Conservation (phyloP, 208 protist genomes). For the Tritrichomonas foetus region DNA sequence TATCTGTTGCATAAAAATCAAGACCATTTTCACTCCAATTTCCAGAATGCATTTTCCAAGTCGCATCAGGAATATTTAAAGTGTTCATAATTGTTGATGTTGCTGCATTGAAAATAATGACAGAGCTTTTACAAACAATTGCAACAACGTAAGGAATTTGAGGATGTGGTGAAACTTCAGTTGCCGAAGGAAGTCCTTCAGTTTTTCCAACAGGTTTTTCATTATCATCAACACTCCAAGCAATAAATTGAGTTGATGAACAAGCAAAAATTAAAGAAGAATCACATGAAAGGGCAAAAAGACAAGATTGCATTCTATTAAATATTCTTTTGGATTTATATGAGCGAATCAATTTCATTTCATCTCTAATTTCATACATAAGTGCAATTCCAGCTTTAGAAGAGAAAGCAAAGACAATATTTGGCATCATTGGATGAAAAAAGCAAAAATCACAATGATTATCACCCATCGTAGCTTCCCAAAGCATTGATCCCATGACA, state of each 20-base stretch:
- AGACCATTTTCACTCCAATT: not conserved
- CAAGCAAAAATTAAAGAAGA: not conserved
- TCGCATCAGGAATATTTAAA: not conserved
- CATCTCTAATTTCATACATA: not conserved
- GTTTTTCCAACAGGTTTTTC: not conserved
- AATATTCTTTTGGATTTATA: not conserved
- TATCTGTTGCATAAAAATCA: not conserved
- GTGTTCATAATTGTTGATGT: not conserved
- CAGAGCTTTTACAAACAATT: not conserved
- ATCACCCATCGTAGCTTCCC: not conserved
- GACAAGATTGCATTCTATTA: not conserved
- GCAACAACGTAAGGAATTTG: not conserved
- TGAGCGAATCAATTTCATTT: not conserved
- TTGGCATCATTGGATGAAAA: not conserved
- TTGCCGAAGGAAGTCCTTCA: not conserved
- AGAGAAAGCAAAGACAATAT: not conserved
- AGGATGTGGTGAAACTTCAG: not conserved
- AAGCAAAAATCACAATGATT: not conserved
- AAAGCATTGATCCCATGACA: not conserved
- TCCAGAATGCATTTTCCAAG: not conserved
- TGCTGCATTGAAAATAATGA: not conserved
- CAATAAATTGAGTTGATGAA: not conserved
- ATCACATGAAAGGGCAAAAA: not conserved
- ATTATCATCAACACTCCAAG: not conserved
- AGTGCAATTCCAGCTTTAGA: not conserved